Base-by-base conservation (phyloP, 495 filamentous ascomycete species). In the Lophium mytilinum region DNA sequence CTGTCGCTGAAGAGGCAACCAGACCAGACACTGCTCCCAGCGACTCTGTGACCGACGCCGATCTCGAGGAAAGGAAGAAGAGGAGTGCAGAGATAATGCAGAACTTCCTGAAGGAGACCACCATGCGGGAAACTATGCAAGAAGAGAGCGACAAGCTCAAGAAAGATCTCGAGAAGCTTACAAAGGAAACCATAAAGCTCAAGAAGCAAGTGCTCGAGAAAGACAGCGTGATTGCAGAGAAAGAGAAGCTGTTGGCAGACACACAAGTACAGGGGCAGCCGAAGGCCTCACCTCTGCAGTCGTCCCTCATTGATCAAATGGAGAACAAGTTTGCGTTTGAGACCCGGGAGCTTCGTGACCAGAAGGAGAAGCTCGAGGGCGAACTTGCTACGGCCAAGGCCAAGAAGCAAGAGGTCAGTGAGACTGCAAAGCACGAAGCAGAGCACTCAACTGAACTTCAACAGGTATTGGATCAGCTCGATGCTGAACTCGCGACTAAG, bases 71-170 rank as follows among this genome's bases (percentile, higher is more conserved):
- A 1, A 56, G 53, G 24, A 18, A 53, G 17, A 18, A 53, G 17
- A 37, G 46, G 34, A 61, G 54, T 41, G 58, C 52, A 5, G 49
- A 61, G 51, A 51, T 65, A 9, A 61, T 65, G 62, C 58, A 61
- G 39, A 58, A 65, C 53, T 65, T 65, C 40, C 52, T 65, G 49
- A 61, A 61, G 57, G 62, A 65, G 54, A 65, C 62, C 1, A 58
- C 36, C 34, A 8, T 55, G 9, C 46, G 62, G 12, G 62, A 65
- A 33, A 50, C 39, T 21, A 51, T 65, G 9, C 62, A 65, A 34
- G 58, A 65, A 45, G 35, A 58, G 21, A 37, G 35, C 36, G 43
- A 61, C 30, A 51, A 58, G 30, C 43, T 61, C 8, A 52, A 45
- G 14, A 50, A 42, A 7, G 58, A 65, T 24, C 41, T 58, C 10